phyloP scores from a whole-genome alignment of 305 asterid genomes.

The Fraxinus sp. region DNA sequence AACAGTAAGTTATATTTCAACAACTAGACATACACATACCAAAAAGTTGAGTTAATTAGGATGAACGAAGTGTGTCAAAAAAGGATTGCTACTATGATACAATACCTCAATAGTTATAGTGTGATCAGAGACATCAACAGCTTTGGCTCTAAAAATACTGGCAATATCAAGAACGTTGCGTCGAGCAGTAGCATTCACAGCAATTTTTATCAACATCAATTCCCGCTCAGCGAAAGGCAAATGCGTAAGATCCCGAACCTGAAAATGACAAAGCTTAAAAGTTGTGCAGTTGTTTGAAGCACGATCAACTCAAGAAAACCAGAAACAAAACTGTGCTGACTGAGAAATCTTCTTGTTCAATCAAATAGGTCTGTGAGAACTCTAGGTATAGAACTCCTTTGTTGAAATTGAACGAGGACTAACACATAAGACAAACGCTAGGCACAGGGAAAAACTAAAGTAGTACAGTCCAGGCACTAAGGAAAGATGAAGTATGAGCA shows the following conservation, averaged over 20 bases:
- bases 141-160: constrained; percentile 93
- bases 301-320: background rate
- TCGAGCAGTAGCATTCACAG: constrained; percentile 84
- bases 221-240: constrained; percentile 91
- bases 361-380: background rate
- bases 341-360: background rate
- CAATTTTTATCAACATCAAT: constrained; percentile 78
- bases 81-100: constrained; percentile 19
- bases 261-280: constrained; percentile 17
- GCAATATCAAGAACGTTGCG: constrained; percentile 94
- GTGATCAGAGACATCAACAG: constrained; percentile 93
- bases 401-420: background rate
- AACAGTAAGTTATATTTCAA: constrained; percentile 4
- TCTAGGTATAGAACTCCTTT: background rate
- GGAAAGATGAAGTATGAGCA: background rate
- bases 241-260: constrained; percentile 83
- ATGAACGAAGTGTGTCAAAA: background rate
- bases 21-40: background rate
- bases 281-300: background rate
- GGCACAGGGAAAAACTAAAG: background rate
- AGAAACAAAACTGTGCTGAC: background rate
- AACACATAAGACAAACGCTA: background rate
- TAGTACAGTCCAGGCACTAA: background rate
- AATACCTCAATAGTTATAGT: constrained; percentile 85
- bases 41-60: background rate